These are phyloP conservation scores for Grosmannia clavigera DNA, from an alignment of 2,329 filamentous ascomycete species.

Conservation along the genomic window DNA sequence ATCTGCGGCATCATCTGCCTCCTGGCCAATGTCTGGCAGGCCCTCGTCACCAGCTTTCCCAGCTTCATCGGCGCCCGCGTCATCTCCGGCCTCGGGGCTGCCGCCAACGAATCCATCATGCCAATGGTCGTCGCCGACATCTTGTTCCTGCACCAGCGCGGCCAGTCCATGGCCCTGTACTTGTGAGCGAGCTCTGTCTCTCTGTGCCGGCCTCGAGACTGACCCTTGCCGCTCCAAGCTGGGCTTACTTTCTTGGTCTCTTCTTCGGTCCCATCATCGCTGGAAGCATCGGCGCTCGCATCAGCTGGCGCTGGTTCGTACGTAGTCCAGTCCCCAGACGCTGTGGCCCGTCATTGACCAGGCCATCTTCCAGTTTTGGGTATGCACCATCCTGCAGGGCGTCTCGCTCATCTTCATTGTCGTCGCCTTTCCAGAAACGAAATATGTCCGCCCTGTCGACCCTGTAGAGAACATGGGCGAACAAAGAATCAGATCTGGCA, in stretches of 20 bases:
- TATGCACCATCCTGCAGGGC: slow-evolving; percentile 33
- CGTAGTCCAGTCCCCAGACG: neutral
- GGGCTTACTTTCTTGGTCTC: slow-evolving; percentile 28
- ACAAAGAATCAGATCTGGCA: neutral
- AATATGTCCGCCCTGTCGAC: slow-evolving; percentile 32
- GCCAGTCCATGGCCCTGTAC: slow-evolving; percentile 35
- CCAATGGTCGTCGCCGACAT: slow-evolving; percentile 46
- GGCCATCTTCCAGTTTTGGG: slow-evolving; percentile 25
- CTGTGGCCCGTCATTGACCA: neutral
- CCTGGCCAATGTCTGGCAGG: slow-evolving; percentile 35
- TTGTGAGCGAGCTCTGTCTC: neutral
- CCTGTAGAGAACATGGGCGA: neutral
- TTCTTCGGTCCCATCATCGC: slow-evolving; percentile 30
- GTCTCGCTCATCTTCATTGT: slow-evolving; percentile 34
- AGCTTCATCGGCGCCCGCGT: slow-evolving; percentile 52
- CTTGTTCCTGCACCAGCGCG: slow-evolving; percentile 44
- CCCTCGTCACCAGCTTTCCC: slow-evolving; percentile 40
- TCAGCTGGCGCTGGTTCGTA: slow-evolving; percentile 33
- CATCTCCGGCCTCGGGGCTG: slow-evolving; percentile 48
- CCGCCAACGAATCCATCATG: slow-evolving; percentile 48
- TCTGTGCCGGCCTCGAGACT: neutral
- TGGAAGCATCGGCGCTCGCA: slow-evolving; percentile 32
- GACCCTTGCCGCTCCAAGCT: slow-evolving; percentile 3
- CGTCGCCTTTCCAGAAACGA: slow-evolving; percentile 43
- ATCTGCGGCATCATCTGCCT: slow-evolving; percentile 25